Evolutionary conservation across 192 early-diverging fungal species (phyloP).

Genomic region (Backusella psychrophila): DNA sequence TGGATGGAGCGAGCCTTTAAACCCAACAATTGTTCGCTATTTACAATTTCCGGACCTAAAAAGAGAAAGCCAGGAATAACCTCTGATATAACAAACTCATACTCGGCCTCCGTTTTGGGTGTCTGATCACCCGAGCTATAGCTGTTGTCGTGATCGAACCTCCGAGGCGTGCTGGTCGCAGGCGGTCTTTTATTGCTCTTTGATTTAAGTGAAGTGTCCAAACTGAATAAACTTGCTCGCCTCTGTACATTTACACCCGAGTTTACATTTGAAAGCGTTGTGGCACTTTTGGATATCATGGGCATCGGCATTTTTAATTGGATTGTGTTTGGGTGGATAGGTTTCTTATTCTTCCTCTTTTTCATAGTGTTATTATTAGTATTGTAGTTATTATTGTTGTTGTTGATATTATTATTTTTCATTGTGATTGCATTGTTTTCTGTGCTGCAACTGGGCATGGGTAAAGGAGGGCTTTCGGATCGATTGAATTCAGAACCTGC

Average conservation of each 20-base stretch:
- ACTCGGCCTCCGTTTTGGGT: constrained; percentile 29
- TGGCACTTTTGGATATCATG: constrained; percentile 10
- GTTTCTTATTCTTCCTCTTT: background rate
- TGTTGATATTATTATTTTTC: background rate
- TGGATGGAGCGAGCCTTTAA: constrained; percentile 51
- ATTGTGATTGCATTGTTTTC: background rate
- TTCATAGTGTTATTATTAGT: background rate
- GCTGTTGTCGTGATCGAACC: background rate
- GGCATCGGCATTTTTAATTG: constrained; percentile 1
- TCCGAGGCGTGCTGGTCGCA: background rate
- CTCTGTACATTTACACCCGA: constrained; percentile 11
- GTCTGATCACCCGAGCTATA: constrained; percentile 4
- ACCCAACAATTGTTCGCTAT: constrained; percentile 52
- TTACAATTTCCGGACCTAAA: constrained; percentile 63
- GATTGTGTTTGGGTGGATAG: background rate
- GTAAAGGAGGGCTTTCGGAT: constrained; percentile 1
- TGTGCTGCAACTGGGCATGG: background rate
- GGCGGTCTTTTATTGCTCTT: background rate
- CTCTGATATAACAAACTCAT: constrained; percentile 44
- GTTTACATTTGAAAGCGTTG: constrained; percentile 4
- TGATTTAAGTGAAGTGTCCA: constrained; percentile 30
- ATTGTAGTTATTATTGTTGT: background rate
- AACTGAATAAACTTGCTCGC: constrained; percentile 33
- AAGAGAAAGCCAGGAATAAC: constrained; percentile 59
- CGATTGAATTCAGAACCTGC: background rate